phyloP scores from a whole-genome alignment of 179 eudicot species.

The Patellifolia procumbens region DNA sequence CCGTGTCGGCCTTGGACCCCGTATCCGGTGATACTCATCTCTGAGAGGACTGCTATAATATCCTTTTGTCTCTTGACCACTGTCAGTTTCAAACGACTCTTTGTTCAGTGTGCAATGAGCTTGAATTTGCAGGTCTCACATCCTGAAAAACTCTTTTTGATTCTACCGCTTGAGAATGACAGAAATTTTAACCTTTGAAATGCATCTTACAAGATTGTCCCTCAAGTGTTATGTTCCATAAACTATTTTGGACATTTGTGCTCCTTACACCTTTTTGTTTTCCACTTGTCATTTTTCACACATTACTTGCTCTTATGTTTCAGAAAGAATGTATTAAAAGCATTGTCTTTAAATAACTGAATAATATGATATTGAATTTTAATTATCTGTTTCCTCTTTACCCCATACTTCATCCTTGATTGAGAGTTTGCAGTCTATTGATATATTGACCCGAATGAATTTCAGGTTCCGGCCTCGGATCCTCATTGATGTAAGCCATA shows the following conservation, averaged over 20 bases:
- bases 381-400: neutral
- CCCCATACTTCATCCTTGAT: neutral
- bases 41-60: neutral
- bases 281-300: too few relatives aligned
- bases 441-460: neutral
- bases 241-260: neutral
- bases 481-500: slow-evolving; percentile 66
- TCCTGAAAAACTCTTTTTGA: neutral
- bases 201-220: neutral
- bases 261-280: neutral
- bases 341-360: neutral
- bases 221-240: neutral
- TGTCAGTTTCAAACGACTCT: neutral
- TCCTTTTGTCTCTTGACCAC: neutral
- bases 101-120: neutral
- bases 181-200: neutral
- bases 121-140: neutral
- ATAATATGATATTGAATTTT: neutral
- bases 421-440: neutral
- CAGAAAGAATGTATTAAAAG: neutral
- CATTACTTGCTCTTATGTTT: neutral
- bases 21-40: too few relatives aligned
- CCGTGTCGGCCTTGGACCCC: too few relatives aligned
- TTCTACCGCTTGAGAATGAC: neutral
- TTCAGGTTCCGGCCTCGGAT: slow-evolving; percentile 75